These are phyloP conservation scores for Oemleria cerasiformis DNA, from an alignment of 306 rosid species.

Conservation along the genomic window DNA sequence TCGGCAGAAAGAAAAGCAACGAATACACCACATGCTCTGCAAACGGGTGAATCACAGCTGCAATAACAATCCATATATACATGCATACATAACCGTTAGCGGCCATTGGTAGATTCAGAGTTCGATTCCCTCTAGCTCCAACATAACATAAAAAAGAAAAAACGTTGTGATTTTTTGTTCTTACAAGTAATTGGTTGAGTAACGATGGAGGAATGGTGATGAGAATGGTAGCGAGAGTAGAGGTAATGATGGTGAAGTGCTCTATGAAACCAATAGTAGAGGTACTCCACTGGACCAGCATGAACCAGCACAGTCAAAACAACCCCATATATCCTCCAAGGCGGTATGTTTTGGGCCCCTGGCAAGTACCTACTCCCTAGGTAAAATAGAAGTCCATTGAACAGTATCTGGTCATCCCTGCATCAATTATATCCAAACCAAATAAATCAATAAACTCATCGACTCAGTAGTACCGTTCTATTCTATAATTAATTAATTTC, in stretches of 20 bases:
- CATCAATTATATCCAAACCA: constrained; percentile 49
- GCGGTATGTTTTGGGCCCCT: constrained; percentile 31
- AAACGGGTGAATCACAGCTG: constrained; percentile 55
- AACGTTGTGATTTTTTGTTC: not conserved
- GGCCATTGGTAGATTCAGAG: not conserved
- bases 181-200: constrained; percentile 44
- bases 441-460: not conserved
- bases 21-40: constrained; percentile 43
- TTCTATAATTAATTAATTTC: not conserved
- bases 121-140: not conserved
- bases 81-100: not conserved
- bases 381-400: constrained; percentile 43
- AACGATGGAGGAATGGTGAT: constrained; percentile 45
- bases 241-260: constrained; percentile 69
- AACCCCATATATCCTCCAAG: constrained; percentile 54
- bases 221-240: constrained; percentile 68
- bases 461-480: not conserved
- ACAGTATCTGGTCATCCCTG: constrained; percentile 44
- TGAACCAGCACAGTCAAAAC: constrained; percentile 40
- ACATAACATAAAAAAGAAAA: not conserved
- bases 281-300: constrained; percentile 61
- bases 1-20: constrained; percentile 33
- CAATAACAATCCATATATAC: not conserved
- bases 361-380: constrained; percentile 4
- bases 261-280: constrained; percentile 75